These are phyloP conservation scores for Chrysosporium queenslandicum DNA, from an alignment of 2,329 filamentous ascomycete species.

Conservation along the genomic window DNA sequence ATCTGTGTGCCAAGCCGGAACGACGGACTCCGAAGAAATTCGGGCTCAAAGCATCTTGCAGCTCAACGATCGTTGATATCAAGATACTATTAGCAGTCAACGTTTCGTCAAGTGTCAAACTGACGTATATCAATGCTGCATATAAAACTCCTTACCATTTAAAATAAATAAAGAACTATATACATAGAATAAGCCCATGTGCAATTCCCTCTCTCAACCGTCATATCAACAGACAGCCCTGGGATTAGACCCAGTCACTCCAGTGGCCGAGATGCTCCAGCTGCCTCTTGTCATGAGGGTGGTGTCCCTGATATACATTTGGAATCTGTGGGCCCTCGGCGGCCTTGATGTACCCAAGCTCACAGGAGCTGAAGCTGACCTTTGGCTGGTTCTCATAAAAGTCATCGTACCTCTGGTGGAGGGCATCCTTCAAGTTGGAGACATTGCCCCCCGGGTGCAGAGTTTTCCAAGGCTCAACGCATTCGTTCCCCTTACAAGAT, in stretches of 20 bases:
- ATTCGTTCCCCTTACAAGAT: slow-evolving; percentile 47
- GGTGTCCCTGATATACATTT: not conserved
- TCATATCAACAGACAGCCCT: not conserved
- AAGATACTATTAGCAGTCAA: too few relatives aligned
- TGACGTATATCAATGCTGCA: too few relatives aligned
- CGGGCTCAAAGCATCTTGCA: not conserved
- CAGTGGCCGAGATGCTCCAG: not conserved
- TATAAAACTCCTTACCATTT: not conserved
- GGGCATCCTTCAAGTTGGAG: slow-evolving; percentile 42
- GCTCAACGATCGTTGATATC: not conserved
- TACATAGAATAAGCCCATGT: not conserved
- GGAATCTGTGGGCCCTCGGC: slow-evolving; percentile 45
- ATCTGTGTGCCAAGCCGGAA: not conserved
- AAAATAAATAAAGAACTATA: not conserved
- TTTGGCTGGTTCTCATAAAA: slow-evolving; percentile 46
- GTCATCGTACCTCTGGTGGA: slow-evolving; percentile 40
- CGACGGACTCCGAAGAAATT: not conserved
- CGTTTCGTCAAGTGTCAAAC: too few relatives aligned
- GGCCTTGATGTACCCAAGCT: slow-evolving; percentile 46
- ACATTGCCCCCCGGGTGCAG: slow-evolving; percentile 48
- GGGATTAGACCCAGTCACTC: not conserved
- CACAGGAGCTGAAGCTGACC: slow-evolving; percentile 45
- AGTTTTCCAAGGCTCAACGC: slow-evolving; percentile 47
- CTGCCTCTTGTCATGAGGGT: not conserved
- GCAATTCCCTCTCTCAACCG: too few relatives aligned